Conservation (phyloP, 441 rosid genomes). For the California macrophylla region DNA sequence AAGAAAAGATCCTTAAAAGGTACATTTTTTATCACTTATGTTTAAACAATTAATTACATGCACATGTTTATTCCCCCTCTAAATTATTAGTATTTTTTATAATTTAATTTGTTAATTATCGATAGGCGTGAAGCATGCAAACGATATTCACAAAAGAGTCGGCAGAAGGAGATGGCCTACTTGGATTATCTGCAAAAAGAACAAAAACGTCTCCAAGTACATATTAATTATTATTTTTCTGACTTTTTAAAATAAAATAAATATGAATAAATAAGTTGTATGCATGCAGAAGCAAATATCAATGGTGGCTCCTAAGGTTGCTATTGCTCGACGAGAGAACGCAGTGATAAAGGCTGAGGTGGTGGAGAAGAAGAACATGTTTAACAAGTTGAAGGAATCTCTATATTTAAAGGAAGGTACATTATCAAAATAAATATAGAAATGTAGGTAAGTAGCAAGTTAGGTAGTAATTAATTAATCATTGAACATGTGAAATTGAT, state of each 20-base stretch:
- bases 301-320: neutral
- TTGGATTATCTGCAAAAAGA: neutral
- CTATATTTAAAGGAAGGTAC: neutral
- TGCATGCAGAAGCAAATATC: neutral
- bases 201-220: conserved; percentile 3
- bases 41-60: too few species aligned
- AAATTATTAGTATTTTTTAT: neutral
- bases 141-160: neutral
- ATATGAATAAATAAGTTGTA: neutral
- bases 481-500: neutral
- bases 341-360: neutral
- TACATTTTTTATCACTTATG: too few species aligned
- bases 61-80: neutral
- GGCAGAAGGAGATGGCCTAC: conserved; percentile 2
- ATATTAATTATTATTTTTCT: neutral
- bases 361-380: neutral
- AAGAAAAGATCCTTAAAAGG: neutral
- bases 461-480: neutral
- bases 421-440: neutral
- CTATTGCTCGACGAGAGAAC: neutral
- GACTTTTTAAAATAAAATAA: neutral
- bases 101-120: neutral
- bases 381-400: neutral
- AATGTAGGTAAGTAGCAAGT: neutral
- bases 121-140: conserved; percentile 1